Base-by-base conservation (phyloP, 2,329 filamentous ascomycete species). In the Teratosphaeria destructans region DNA sequence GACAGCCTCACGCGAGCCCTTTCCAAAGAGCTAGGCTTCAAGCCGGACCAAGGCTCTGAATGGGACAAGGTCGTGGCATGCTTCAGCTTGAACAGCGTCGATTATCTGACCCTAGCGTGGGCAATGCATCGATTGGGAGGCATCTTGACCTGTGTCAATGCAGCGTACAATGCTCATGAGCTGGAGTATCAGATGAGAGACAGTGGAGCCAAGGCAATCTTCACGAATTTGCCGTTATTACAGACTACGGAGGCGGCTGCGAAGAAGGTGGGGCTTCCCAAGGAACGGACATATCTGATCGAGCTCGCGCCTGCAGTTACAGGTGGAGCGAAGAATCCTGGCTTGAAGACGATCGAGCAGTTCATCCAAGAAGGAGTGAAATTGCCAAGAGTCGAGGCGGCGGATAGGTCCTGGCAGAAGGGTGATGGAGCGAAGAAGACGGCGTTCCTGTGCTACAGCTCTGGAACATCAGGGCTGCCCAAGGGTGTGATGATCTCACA, bases 81-180 rank as follows among this genome's bases (percentile, higher is more conserved):
- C 32, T 95, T 89, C 75, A 86, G 86, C n/a, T 74, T 91, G 61
- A 95, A 95, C 71, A 90, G 89, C 83, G 84, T 94, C 63, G 89
- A 94, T 73, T 89, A 87, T 57, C 75, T 91, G 62, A 83, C 88
- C 4, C 74, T 90, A 34, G 83, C 82, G 47, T 90, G 88, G 80
- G 86, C 89, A 3, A 80, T 88, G 16, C 89, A 93, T 71, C 81
- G 86, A 59, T 75, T 92, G 14, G 85, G 85, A n/a, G 89, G 88
- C 61, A 81, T 93, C 59, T 81, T 86, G 60, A 87, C 85, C 0
- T 87, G 88, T 1, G 88, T 87, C 59, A 92, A 89, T 70, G 88
- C 88, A 12, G 85, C 85, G 3, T 91, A 90, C 72, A 88, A 84
- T 11, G 80, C 81, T 4, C 73, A 78, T 3, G 89, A 93, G 70